These are phyloP conservation scores for Candida rishiriensis DNA, from an alignment of 805 yeast species.

Conservation along the genomic window DNA sequence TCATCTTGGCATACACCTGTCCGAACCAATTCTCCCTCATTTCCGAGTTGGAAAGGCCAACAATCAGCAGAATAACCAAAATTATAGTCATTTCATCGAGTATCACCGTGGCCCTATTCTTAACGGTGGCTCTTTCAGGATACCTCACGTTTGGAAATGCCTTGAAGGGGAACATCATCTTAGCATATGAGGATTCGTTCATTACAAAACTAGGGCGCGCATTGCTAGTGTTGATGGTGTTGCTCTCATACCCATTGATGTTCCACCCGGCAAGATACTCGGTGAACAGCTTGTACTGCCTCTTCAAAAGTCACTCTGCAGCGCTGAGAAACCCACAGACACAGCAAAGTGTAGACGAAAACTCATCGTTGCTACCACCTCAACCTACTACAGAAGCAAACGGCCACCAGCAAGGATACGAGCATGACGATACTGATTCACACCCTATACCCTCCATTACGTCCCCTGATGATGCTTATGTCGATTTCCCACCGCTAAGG, in stretches of 20 bases:
- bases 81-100: slow-evolving; percentile 46
- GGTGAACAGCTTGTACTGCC: slow-evolving; percentile 55
- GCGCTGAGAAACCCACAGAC: neutral
- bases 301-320: slow-evolving; percentile 10
- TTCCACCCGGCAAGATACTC: slow-evolving; percentile 80
- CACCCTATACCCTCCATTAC: neutral
- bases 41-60: slow-evolving; percentile 58
- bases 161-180: slow-evolving; percentile 61
- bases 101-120: slow-evolving; percentile 53
- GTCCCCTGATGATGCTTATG: slow-evolving; percentile 18
- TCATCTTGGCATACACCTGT: slow-evolving; percentile 78
- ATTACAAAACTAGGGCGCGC: slow-evolving; percentile 52
- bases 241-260: slow-evolving; percentile 73
- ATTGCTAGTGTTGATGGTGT: slow-evolving; percentile 65
- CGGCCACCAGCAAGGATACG: no score
- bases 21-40: slow-evolving; percentile 77
- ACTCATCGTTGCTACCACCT: neutral
- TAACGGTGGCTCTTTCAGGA: slow-evolving; percentile 63
- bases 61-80: slow-evolving; percentile 41
- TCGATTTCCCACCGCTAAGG: slow-evolving; percentile 42
- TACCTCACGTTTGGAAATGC: slow-evolving; percentile 69
- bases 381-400: no score
- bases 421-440: neutral
- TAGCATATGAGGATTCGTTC: slow-evolving; percentile 56
- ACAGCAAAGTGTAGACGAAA: neutral